These are phyloP conservation scores for Aurinia saxatilis DNA, from an alignment of 345 rosid species.

Conservation along the genomic window DNA sequence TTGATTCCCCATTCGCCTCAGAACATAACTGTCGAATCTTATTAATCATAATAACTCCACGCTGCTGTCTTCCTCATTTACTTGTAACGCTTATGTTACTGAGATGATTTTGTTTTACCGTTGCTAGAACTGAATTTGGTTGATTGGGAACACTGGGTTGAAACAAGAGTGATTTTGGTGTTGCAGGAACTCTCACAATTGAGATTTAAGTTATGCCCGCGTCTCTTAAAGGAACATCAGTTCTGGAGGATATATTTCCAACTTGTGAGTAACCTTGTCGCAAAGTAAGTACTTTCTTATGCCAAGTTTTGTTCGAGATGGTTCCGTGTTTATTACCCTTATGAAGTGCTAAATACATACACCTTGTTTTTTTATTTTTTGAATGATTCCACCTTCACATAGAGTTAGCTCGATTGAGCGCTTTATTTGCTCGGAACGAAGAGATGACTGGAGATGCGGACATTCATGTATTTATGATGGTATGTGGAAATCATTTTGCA, in stretches of 20 bases:
- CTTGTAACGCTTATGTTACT: not conserved
- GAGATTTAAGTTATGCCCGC: constrained; percentile 73
- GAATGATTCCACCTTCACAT: not conserved
- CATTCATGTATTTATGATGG: not conserved
- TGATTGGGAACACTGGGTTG: too few species aligned
- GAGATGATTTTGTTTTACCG: not conserved
- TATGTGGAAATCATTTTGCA: not conserved
- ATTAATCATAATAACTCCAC: not conserved
- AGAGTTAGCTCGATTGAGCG: not conserved
- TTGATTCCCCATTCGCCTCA: too few species aligned
- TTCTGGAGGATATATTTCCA: constrained; percentile 83
- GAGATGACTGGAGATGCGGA: not conserved
- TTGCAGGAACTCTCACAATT: constrained; percentile 75
- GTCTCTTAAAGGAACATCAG: constrained; percentile 62
- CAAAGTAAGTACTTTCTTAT: constrained; percentile 41
- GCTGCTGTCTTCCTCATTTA: not conserved
- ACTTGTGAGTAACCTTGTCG: constrained; percentile 58
- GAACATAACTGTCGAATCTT: not conserved
- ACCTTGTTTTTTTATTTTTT: not conserved
- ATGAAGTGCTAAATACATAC: not conserved
- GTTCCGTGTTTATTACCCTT: not conserved
- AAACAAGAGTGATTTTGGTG: constrained; percentile 1
- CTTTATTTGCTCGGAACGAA: not conserved
- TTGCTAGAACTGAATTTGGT: not conserved
- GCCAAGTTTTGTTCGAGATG: not conserved